phyloP scores from a whole-genome alignment of 2,329 filamentous ascomycete genomes.

The Orbilia oligospora region DNA sequence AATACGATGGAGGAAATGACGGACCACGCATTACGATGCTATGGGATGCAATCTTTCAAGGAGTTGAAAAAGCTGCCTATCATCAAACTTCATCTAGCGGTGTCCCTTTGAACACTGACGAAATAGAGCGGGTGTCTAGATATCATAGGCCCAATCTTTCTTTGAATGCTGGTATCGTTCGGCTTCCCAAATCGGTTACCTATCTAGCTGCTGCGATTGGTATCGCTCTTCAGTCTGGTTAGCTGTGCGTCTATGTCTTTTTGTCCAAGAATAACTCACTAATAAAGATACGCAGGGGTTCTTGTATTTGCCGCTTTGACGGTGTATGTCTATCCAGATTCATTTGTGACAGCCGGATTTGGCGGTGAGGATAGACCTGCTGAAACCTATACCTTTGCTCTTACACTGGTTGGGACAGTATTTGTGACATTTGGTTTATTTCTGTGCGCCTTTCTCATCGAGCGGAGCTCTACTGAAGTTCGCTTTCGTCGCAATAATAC shows the following conservation, averaged over 20 bases:
- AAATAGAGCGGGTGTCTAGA: background rate
- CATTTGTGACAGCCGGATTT: too few species aligned
- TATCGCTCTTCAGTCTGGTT: constrained; percentile 29
- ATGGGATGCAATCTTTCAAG: background rate
- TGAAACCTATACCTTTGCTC: constrained; percentile 63
- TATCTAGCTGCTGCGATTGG: constrained; percentile 36
- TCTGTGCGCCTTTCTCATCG: constrained; percentile 66
- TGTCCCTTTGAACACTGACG: background rate
- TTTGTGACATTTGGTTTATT: constrained; percentile 64
- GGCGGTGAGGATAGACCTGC: background rate
- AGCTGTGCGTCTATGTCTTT: background rate
- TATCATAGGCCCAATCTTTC: constrained; percentile 50
- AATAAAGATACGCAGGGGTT: background rate
- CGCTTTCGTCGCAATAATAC: constrained; percentile 10
- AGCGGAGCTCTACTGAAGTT: constrained; percentile 64
- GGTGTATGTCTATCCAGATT: too few species aligned
- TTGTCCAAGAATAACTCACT: background rate
- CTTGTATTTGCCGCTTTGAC: constrained; percentile 28
- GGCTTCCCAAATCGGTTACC: constrained; percentile 12
- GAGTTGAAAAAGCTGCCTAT: background rate
- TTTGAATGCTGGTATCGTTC: constrained; percentile 43
- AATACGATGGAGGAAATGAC: background rate
- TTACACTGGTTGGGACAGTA: constrained; percentile 61
- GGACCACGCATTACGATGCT: background rate
- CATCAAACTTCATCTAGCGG: background rate